phyloP scores from a whole-genome alignment of 441 rosid genomes.

The Capsella rubella region DNA sequence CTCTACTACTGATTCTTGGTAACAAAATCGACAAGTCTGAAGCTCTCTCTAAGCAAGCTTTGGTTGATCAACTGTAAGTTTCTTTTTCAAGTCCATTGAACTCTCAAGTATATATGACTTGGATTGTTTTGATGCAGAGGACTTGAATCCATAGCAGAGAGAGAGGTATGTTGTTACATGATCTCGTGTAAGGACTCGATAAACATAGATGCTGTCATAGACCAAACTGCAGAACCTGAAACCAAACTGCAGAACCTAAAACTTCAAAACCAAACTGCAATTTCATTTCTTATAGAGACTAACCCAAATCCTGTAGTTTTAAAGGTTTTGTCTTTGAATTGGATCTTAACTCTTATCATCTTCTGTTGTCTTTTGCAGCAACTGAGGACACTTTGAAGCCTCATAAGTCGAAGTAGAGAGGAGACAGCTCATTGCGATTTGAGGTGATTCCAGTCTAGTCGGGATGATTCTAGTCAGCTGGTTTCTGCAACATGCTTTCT shows the following conservation, averaged over 20 bases:
- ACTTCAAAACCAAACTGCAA: too few relatives aligned
- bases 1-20: too few relatives aligned
- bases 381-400: slow-evolving; percentile 87
- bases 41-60: slow-evolving; percentile 93
- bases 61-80: slow-evolving; percentile 95
- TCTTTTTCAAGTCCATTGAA: neutral
- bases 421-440: slow-evolving; percentile 73
- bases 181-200: slow-evolving; percentile 95
- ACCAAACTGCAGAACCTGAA: neutral
- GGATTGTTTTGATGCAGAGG: slow-evolving; percentile 58
- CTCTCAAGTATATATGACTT: neutral
- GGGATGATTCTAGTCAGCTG: too few relatives aligned
- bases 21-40: slow-evolving; percentile 96
- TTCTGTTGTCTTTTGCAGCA: slow-evolving; percentile 51
- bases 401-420: slow-evolving; percentile 81
- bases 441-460: too few relatives aligned
- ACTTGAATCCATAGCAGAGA: slow-evolving; percentile 72
- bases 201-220: slow-evolving; percentile 88
- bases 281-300: too few relatives aligned
- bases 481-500: too few relatives aligned
- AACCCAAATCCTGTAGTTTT: too few relatives aligned
- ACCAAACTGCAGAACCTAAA: too few relatives aligned
- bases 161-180: slow-evolving; percentile 98
- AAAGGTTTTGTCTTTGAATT: too few relatives aligned
- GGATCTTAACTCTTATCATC: neutral